Percentiles rank a stretch among this genome's conserved stretches.
phyloP scores from a whole-genome alignment of 352 stramenopile species.

The Globisporangium barbulae region DNA sequence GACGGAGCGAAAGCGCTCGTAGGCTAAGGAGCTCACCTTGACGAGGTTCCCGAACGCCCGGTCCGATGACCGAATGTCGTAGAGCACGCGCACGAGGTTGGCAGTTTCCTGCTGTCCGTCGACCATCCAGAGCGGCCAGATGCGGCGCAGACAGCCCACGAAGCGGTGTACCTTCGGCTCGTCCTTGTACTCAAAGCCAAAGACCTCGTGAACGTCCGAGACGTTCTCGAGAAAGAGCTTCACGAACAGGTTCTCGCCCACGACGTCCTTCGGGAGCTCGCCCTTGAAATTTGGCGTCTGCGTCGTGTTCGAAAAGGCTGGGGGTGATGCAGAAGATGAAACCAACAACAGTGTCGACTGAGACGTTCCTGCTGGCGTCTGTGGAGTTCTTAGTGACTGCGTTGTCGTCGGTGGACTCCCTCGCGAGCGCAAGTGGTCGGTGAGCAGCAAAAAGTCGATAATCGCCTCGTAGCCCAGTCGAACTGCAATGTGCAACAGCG shows the following conservation, averaged over 20 bases:
- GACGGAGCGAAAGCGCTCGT: conserved; percentile 44
- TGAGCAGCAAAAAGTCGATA: conserved; percentile 64
- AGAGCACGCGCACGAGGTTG: conserved; percentile 64
- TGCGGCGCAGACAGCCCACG: conserved; percentile 38
- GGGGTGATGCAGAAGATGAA: neutral
- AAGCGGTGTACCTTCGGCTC: conserved; percentile 66
- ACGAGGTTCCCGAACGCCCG: conserved; percentile 59
- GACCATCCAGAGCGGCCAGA: conserved; percentile 82
- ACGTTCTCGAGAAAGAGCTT: conserved; percentile 51
- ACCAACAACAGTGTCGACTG: neutral
- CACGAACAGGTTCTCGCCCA: conserved; percentile 26
- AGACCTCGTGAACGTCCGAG: conserved; percentile 59
- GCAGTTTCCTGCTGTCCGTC: conserved; percentile 56
- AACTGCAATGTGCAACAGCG: conserved; percentile 67
- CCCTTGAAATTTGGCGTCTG: conserved; percentile 68
- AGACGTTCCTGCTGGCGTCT: neutral
- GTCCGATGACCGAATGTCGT: conserved; percentile 54
- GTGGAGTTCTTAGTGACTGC: neutral
- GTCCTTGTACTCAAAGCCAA: conserved; percentile 55
- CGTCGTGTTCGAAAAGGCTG: conserved; percentile 24
- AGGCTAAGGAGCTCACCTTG: conserved; percentile 40
- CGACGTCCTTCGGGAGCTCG: conserved; percentile 48
- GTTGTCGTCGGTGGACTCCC: neutral
- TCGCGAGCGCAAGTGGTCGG: conserved; percentile 23
- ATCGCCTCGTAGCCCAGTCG: conserved; percentile 46